Evolutionary conservation across 2,329 filamentous ascomycete species (phyloP).

Genomic region (Stagonosporopsis chrysanthemi): DNA sequence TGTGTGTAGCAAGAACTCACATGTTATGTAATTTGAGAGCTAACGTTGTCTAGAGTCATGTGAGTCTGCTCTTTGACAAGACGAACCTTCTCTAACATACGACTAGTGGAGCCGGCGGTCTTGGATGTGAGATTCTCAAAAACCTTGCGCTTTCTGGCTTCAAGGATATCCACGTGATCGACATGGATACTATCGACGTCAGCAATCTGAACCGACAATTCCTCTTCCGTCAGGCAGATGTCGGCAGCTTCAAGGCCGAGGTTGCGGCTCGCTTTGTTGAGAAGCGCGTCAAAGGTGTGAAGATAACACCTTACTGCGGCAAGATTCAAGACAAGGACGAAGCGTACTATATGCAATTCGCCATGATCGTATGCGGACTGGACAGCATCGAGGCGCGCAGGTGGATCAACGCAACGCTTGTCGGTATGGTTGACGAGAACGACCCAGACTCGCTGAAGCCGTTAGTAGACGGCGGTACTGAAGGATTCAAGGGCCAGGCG

Average conservation of each 20-base stretch:
- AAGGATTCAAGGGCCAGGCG: conserved; percentile 97
- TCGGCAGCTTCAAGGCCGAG: conserved; percentile 92
- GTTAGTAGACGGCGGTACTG: conserved; percentile 93
- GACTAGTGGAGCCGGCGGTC: conserved; percentile 85
- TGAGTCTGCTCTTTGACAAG: conserved; percentile 32
- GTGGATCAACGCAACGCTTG: conserved; percentile 96
- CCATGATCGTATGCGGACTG: conserved; percentile 89
- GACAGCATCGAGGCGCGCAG: conserved; percentile 97
- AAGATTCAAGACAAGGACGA: conserved; percentile 97
- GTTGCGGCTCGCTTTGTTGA: conserved; percentile 92
- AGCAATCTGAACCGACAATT: conserved; percentile 98
- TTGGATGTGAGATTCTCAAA: conserved; percentile 97
- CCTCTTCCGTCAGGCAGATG: conserved; percentile 88
- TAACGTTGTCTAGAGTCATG: conserved; percentile 48
- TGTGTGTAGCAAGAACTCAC: conserved; percentile 62
- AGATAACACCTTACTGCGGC: conserved; percentile 91
- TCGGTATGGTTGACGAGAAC: conserved; percentile 86
- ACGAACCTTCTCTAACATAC: conserved; percentile 48
- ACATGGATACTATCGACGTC: conserved; percentile 99
- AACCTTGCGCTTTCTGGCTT: conserved; percentile 95
- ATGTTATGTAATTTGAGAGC: conserved; percentile 9
- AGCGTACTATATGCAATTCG: conserved; percentile 96
- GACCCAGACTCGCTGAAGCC: conserved; percentile 89
- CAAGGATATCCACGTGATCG: conserved; percentile 96
- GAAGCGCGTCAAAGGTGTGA: conserved; percentile 85